phyloP scores from a whole-genome alignment of 805 yeast species.

The Danielozyma ontarioensis region DNA sequence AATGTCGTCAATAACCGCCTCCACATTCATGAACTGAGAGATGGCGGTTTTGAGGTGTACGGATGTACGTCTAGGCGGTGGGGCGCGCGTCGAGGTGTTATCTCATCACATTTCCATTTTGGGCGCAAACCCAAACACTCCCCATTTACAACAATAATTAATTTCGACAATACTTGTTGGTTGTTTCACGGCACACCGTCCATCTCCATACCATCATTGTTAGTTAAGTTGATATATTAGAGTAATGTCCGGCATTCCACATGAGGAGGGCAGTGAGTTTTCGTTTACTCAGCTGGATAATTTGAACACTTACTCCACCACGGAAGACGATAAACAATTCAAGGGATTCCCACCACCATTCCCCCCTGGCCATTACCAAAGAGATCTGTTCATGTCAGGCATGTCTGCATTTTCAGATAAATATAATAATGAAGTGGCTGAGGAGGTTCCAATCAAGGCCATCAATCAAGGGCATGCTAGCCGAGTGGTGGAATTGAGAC shows the following conservation, averaged over 20 bases:
- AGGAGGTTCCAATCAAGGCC: conserved; percentile 17
- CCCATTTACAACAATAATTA: background rate
- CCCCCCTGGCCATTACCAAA: conserved; percentile 1
- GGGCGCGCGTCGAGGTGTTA: too few relatives aligned
- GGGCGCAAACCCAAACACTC: background rate
- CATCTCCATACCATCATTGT: too few relatives aligned
- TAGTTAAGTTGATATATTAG: too few relatives aligned
- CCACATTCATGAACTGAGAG: too few relatives aligned
- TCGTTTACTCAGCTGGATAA: background rate
- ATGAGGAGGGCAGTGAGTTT: background rate
- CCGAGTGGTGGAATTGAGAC: background rate
- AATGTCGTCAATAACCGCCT: too few relatives aligned
- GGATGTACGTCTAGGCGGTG: too few relatives aligned
- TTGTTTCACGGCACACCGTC: too few relatives aligned
- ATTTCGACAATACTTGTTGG: background rate
- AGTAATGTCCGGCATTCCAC: too few relatives aligned
- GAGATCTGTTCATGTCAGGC: conserved; percentile 16
- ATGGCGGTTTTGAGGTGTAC: too few relatives aligned
- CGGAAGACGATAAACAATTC: background rate
- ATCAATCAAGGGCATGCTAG: conserved; percentile 7
- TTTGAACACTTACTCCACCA: background rate
- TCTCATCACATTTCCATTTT: background rate
- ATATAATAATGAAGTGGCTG: conserved; percentile 11
- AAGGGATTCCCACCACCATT: background rate
- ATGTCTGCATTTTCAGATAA: conserved; percentile 19